A percentile compares a stretch with the other conserved stretches of the same genome.
phyloP scores from a whole-genome alignment of 176 grass and related monocot species.

The Eragrostis nindensis region DNA sequence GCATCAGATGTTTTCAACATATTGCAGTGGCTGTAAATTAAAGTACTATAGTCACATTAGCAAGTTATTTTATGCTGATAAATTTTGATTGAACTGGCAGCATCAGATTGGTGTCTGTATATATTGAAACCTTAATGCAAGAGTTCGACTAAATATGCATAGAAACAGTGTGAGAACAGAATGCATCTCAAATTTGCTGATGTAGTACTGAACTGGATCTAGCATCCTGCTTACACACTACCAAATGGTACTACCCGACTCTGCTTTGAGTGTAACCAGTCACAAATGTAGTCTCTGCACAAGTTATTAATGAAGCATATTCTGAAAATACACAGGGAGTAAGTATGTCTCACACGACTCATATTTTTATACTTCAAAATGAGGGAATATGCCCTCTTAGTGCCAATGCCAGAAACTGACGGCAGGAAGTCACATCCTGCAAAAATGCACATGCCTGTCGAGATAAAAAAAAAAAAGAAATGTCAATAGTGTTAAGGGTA shows the following conservation, averaged over 20 bases:
- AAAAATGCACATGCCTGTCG: slow-evolving; percentile 83
- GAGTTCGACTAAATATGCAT: neutral
- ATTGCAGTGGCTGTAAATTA: neutral
- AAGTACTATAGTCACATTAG: too few species aligned
- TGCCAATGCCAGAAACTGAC: slow-evolving; percentile 79
- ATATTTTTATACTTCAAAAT: slow-evolving; percentile 81
- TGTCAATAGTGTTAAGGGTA: neutral
- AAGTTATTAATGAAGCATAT: neutral
- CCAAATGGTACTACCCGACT: neutral
- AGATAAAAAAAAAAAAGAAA: slow-evolving; percentile 42
- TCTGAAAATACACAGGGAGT: neutral
- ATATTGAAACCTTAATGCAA: neutral
- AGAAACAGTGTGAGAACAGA: neutral
- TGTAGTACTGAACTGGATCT: neutral
- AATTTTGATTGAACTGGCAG: neutral
- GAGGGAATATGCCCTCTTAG: slow-evolving; percentile 83
- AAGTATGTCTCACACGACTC: slow-evolving; percentile 63
- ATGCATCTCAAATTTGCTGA: neutral
- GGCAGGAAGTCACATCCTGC: slow-evolving; percentile 92
- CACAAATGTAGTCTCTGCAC: slow-evolving; percentile 8
- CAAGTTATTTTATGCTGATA: neutral
- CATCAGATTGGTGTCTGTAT: neutral
- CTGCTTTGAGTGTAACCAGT: neutral
- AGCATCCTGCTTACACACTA: neutral
- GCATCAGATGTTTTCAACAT: neutral